Evolutionary conservation across 1,284 basidiomycete genomes (phyloP).

Genomic region (Cryptococcus deneoformans): DNA sequence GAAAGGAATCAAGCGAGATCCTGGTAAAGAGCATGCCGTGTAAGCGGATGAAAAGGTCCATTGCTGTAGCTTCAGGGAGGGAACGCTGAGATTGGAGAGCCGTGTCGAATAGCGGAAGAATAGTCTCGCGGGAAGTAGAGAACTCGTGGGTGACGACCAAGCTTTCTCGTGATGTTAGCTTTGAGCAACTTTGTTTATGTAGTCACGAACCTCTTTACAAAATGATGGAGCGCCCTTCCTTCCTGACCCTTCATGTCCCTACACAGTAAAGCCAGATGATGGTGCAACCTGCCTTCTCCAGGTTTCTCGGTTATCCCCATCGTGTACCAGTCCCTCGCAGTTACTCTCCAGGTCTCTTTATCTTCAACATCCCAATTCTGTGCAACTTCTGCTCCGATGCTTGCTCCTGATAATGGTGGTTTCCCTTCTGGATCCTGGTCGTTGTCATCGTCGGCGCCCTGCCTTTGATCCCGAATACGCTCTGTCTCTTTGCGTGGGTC

Average conservation of each 20-base stretch:
- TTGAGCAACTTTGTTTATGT: neutral
- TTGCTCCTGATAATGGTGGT: constrained; percentile 55
- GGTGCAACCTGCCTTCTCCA: constrained; percentile 86
- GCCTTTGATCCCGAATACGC: neutral
- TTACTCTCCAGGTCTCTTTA: constrained; percentile 85
- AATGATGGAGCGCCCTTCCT: constrained; percentile 85
- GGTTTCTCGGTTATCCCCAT: constrained; percentile 83
- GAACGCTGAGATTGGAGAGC: constrained; percentile 62
- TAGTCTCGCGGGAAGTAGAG: constrained; percentile 76
- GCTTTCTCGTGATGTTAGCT: constrained; percentile 49
- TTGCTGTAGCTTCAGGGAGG: constrained; percentile 71
- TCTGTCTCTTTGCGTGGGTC: neutral
- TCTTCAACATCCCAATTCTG: constrained; percentile 85
- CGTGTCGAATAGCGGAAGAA: constrained; percentile 78
- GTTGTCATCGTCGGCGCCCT: constrained; percentile 2
- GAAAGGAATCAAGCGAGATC: constrained; percentile 89
- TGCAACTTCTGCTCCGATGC: constrained; percentile 83
- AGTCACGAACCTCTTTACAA: constrained; percentile 76
- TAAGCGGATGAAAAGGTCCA: constrained; percentile 84
- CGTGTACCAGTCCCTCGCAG: constrained; percentile 91
- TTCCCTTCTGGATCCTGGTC: constrained; percentile 21
- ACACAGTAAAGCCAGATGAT: constrained; percentile 87
- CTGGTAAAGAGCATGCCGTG: constrained; percentile 97
- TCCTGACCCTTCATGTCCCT: constrained; percentile 79
- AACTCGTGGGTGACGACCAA: constrained; percentile 89